Evolutionary conservation across 2,329 filamentous ascomycete species (phyloP).

Genomic region (Talaromyces sp.): DNA sequence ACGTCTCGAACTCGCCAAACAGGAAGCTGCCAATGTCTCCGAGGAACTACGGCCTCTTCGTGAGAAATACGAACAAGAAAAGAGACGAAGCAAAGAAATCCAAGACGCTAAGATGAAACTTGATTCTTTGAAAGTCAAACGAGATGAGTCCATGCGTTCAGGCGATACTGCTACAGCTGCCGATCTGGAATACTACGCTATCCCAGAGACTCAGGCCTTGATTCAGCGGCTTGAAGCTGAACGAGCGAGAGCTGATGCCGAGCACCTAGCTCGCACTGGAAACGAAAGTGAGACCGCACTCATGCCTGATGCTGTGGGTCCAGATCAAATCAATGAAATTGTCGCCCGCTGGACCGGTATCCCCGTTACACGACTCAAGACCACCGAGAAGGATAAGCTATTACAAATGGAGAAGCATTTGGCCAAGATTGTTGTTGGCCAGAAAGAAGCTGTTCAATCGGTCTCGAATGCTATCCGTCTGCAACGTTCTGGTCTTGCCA

Average conservation of each 20-base stretch:
- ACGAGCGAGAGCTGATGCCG: conserved; percentile 72
- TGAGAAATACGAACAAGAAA: conserved; percentile 94
- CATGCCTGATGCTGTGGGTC: conserved; percentile 88
- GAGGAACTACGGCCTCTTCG: conserved; percentile 88
- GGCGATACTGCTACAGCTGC: conserved; percentile 83
- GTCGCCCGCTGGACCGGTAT: conserved; percentile 98
- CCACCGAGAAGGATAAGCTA: conserved; percentile 97
- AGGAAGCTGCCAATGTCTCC: conserved; percentile 88
- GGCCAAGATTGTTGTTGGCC: conserved; percentile 79
- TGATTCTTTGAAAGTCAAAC: conserved; percentile 83
- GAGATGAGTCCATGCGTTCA: conserved; percentile 85
- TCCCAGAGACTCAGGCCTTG: conserved; percentile 78
- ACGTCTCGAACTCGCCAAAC: conserved; percentile 75
- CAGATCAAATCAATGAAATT: conserved; percentile 98
- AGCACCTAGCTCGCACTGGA: conserved; percentile 54
- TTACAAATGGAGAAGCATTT: conserved; percentile 92
- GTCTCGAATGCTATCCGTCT: conserved; percentile 95
- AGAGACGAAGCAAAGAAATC: conserved; percentile 83
- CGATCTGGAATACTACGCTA: conserved; percentile 94
- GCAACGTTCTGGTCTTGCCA: conserved; percentile 87
- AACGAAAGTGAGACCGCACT: conserved; percentile 61
- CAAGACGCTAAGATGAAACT: conserved; percentile 94
- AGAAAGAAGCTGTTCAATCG: conserved; percentile 86
- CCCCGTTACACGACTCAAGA: conserved; percentile 87
- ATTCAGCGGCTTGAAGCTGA: conserved; percentile 80